Conservation (phyloP, 2,329 filamentous ascomycete genomes). For the Knufia petricola region DNA sequence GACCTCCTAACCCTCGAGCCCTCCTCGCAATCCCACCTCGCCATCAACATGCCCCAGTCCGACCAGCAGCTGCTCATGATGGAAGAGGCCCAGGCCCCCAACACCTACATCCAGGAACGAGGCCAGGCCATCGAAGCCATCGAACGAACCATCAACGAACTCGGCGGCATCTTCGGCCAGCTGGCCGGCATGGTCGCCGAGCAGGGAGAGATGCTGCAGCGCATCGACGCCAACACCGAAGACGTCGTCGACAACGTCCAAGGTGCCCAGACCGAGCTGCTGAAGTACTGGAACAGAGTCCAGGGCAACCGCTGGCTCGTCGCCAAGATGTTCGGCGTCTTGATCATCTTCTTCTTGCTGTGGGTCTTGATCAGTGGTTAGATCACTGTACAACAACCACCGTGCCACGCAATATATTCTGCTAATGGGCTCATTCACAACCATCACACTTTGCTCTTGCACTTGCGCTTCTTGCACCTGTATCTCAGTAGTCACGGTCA, state of each 20-base stretch:
- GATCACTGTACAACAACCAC: no score
- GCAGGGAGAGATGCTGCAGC: constrained; percentile 94
- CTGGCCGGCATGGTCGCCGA: constrained; percentile 94
- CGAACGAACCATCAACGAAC: constrained; percentile 84
- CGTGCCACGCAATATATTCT: no score
- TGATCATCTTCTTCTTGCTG: constrained; percentile 78
- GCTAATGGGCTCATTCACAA: no score
- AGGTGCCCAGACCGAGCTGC: constrained; percentile 83
- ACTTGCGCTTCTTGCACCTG: no score
- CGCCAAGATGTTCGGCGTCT: constrained; percentile 67
- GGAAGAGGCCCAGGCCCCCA: constrained; percentile 80
- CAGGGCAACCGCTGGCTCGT: constrained; percentile 93
- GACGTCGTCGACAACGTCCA: constrained; percentile 98
- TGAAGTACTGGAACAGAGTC: constrained; percentile 94
- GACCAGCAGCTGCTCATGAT: constrained; percentile 86
- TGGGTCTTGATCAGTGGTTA: constrained; percentile 55
- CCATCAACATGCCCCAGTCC: constrained; percentile 47
- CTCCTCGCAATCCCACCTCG: constrained; percentile 39
- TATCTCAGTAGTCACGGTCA: no score
- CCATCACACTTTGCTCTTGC: no score
- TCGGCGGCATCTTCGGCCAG: constrained; percentile 88
- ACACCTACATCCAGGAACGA: constrained; percentile 84
- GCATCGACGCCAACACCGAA: constrained; percentile 83
- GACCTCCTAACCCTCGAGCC: constrained; percentile 81
- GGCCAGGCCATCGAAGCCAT: constrained; percentile 96